These are phyloP conservation scores for Barnettozyma sucrosica DNA, from an alignment of 805 yeast species.

Conservation along the genomic window DNA sequence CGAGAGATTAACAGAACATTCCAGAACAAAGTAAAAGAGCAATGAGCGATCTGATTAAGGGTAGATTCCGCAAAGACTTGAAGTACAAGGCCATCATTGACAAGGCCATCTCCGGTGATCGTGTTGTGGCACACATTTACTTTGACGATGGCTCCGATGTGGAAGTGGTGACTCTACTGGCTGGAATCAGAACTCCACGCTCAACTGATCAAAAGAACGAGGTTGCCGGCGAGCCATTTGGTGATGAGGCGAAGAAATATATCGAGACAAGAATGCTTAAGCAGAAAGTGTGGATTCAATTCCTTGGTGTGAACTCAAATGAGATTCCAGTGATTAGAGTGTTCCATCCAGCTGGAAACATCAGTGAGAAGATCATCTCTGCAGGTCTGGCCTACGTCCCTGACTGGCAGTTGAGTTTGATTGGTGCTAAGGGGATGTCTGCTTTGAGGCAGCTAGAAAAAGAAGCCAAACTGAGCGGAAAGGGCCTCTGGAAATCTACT, in stretches of 20 bases:
- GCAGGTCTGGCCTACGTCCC: constrained; percentile 69
- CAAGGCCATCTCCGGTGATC: constrained; percentile 72
- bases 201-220: constrained; percentile 40
- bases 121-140: constrained; percentile 56
- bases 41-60: constrained; percentile 21
- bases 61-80: constrained; percentile 23
- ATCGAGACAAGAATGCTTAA: constrained; percentile 61
- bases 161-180: constrained; percentile 55
- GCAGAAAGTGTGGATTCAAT: constrained; percentile 48
- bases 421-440: constrained; percentile 63
- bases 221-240: constrained; percentile 48
- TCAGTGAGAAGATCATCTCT: constrained; percentile 59
- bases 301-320: constrained; percentile 56
- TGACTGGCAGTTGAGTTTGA: constrained; percentile 70
- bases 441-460: constrained; percentile 59
- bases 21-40: not conserved
- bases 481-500: constrained; percentile 49
- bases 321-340: constrained; percentile 57
- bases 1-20: not conserved
- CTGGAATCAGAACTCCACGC: constrained; percentile 72
- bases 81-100: constrained; percentile 54
- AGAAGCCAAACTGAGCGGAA: constrained; percentile 48
- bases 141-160: constrained; percentile 46
- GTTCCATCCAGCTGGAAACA: constrained; percentile 71
- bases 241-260: constrained; percentile 58